These are phyloP conservation scores for Pogostemon cablin DNA, from an alignment of 257 asterid species.

Conservation along the genomic window DNA sequence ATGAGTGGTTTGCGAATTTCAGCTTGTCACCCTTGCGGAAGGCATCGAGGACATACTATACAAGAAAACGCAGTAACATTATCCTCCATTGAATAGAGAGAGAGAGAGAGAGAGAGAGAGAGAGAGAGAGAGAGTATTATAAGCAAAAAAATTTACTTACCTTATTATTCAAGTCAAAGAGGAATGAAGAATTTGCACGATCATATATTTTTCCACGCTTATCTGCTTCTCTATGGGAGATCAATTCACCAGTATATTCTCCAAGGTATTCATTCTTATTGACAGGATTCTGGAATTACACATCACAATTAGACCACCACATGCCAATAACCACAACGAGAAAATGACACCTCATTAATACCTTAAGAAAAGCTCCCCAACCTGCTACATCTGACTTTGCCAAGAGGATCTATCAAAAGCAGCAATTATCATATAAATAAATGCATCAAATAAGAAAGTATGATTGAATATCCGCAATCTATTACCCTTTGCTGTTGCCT, in stretches of 20 bases:
- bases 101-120: background rate
- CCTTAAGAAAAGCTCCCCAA: conserved; percentile 99
- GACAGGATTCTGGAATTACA: conserved; percentile 64
- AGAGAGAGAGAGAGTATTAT: background rate
- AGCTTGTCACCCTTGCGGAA: conserved; percentile 94
- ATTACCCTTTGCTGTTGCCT: conserved; percentile 91
- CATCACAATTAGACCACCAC: conserved; percentile 21
- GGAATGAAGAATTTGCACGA: conserved; percentile 92
- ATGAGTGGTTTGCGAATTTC: conserved; percentile 95
- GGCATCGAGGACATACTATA: conserved; percentile 93
- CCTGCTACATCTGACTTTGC: conserved; percentile 91
- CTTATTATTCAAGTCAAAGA: conserved; percentile 88
- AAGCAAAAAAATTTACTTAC: conserved; percentile 43
- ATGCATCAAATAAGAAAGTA: conserved; percentile 16
- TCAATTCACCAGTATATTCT: conserved; percentile 94
- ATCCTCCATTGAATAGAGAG: background rate
- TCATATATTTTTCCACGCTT: conserved; percentile 95
- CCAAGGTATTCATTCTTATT: conserved; percentile 95
- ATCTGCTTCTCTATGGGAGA: conserved; percentile 96
- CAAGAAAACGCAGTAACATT: conserved; percentile 23
- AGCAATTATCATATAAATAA: conserved; percentile 3
- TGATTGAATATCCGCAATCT: conserved; percentile 28
- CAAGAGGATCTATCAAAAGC: conserved; percentile 64
- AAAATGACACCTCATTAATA: conserved; percentile 30
- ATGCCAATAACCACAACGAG: conserved; percentile 8